Percentiles rank a stretch among this genome's conserved stretches.
Evolutionary conservation across 2,329 filamentous ascomycete genomes (phyloP).

Genomic region (Xylaria sp.): DNA sequence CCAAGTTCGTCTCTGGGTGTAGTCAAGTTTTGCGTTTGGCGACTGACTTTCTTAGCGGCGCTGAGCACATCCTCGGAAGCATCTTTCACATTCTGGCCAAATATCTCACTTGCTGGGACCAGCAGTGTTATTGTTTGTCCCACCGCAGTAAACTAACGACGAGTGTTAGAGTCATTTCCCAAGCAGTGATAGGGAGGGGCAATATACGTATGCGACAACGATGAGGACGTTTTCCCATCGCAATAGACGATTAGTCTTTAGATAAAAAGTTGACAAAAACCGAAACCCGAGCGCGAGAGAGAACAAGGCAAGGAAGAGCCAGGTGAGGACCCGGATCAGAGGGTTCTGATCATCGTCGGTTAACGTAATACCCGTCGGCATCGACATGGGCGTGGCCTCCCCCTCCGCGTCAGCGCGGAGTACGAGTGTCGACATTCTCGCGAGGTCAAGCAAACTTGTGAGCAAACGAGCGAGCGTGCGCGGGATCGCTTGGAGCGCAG

Average conservation of each 20-base stretch:
- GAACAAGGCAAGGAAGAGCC: neutral
- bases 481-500: neutral
- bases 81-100: neutral
- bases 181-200: neutral
- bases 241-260: neutral
- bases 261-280: neutral
- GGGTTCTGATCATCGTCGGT: neutral
- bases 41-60: slow-evolving; percentile 1
- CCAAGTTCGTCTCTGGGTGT: neutral
- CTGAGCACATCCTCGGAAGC: neutral
- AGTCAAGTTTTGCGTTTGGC: neutral
- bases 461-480: neutral
- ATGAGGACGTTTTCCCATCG: neutral
- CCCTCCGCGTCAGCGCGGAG: neutral
- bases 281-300: neutral
- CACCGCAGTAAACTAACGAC: neutral
- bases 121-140: neutral
- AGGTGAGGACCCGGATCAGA: neutral
- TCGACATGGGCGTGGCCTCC: neutral
- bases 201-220: slow-evolving; percentile 1
- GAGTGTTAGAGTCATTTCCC: neutral
- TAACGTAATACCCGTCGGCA: neutral
- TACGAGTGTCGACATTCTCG: neutral
- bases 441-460: neutral
- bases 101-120: neutral